Evolutionary conservation across 257 asterid genomes (phyloP).

Genomic region (Handroanthus guayacan): DNA sequence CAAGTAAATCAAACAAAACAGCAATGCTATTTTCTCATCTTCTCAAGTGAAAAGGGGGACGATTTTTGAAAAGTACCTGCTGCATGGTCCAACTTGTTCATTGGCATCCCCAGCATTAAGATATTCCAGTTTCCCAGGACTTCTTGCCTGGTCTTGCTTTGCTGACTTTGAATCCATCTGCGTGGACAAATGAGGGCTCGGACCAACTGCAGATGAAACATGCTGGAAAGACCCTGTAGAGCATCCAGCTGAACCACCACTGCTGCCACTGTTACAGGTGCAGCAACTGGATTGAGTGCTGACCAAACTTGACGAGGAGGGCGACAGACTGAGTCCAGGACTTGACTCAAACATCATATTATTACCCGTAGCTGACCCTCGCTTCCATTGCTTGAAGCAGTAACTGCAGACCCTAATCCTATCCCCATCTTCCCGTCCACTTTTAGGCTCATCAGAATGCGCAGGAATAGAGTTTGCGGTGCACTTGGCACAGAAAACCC

Average conservation of each 20-base stretch:
- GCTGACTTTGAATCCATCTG: constrained; percentile 52
- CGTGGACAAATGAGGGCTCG: constrained; percentile 47
- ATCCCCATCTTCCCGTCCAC: constrained; percentile 62
- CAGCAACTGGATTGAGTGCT: constrained; percentile 67
- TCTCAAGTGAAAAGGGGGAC: constrained; percentile 6
- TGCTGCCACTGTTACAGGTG: constrained; percentile 64
- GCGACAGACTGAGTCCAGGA: constrained; percentile 60
- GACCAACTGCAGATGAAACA: constrained; percentile 58
- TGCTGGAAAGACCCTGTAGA: constrained; percentile 74
- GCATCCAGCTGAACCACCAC: constrained; percentile 68
- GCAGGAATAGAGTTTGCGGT: constrained; percentile 62
- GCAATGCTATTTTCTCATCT: constrained; percentile 18
- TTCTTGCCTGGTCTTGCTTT: constrained; percentile 45
- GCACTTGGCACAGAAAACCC: constrained; percentile 81
- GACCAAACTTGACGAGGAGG: constrained; percentile 70
- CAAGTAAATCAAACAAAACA: constrained; percentile 18
- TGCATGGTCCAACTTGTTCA: constrained; percentile 58
- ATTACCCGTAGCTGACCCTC: constrained; percentile 48
- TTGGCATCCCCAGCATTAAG: constrained; percentile 48
- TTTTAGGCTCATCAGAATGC: constrained; percentile 52
- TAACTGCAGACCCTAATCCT: constrained; percentile 72
- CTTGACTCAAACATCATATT: constrained; percentile 47
- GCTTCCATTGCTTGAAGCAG: constrained; percentile 80
- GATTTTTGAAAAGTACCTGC: constrained; percentile 58
- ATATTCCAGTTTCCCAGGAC: constrained; percentile 47